Percentiles rank a stretch among this genome's conserved stretches.
These are phyloP conservation scores for Pseudogymnoascus verrucosus DNA, from an alignment of 2,329 filamentous ascomycete genomes.

Conservation along the genomic window DNA sequence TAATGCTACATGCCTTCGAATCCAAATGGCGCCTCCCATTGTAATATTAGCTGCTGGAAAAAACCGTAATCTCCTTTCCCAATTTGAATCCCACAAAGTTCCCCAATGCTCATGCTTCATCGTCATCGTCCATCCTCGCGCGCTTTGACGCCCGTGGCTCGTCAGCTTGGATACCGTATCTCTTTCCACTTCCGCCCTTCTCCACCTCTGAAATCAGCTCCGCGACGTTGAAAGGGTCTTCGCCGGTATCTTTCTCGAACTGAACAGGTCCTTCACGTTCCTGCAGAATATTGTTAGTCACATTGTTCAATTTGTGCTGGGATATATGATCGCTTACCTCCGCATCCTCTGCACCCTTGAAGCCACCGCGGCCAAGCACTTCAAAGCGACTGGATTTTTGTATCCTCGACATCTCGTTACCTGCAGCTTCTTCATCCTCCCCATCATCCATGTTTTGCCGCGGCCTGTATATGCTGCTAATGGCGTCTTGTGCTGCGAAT, in stretches of 20 bases:
- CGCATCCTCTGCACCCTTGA: slow-evolving; percentile 76
- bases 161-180: slow-evolving; percentile 66
- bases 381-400: slow-evolving; percentile 82
- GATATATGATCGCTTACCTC: slow-evolving; percentile 49
- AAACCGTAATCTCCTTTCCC: not conserved
- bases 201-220: slow-evolving; percentile 78
- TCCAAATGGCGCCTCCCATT: not conserved
- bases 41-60: not conserved
- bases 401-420: slow-evolving; percentile 79
- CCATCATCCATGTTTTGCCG: slow-evolving; percentile 66
- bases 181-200: slow-evolving; percentile 58
- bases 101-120: slow-evolving; percentile 33
- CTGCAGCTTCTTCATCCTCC: slow-evolving; percentile 70
- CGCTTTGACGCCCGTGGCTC: slow-evolving; percentile 57
- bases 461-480: slow-evolving; percentile 88
- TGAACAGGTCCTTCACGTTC: slow-evolving; percentile 85
- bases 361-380: slow-evolving; percentile 79
- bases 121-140: slow-evolving; percentile 69
- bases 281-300: slow-evolving; percentile 31
- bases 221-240: slow-evolving; percentile 88
- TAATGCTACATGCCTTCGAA: slow-evolving; percentile 6
- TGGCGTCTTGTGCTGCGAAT: slow-evolving; percentile 90
- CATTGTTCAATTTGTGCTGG: not conserved
- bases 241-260: slow-evolving; percentile 75
- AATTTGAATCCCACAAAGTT: not conserved